These are phyloP conservation scores for Umbelopsis sp. DNA, from an alignment of 371 early-diverging fungal genomes.

Conservation along the genomic window DNA sequence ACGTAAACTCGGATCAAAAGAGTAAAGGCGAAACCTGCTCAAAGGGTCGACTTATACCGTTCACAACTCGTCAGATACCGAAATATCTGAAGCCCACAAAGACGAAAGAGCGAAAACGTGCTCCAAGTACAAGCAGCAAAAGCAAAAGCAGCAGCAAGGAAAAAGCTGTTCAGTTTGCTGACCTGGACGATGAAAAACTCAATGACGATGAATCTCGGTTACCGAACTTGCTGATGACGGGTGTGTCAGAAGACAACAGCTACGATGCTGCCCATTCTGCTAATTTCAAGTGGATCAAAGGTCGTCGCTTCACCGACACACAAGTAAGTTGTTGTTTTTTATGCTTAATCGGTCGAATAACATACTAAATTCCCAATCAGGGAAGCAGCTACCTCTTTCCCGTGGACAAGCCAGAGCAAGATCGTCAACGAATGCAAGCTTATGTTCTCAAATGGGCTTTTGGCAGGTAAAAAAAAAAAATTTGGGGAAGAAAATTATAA, in stretches of 20 bases:
- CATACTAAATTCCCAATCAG: background rate
- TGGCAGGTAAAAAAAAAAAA: slow-evolving; percentile 9
- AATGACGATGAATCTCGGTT: background rate
- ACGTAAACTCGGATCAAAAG: background rate
- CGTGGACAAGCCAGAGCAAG: slow-evolving; percentile 1
- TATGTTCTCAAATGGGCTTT: slow-evolving; percentile 10
- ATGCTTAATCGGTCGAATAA: too few relatives aligned
- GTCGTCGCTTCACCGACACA: slow-evolving; percentile 7
- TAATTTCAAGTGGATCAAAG: slow-evolving; percentile 15
- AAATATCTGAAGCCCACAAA: slow-evolving; percentile 2
- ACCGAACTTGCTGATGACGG: background rate
- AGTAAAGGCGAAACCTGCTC: background rate
- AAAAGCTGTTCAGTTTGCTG: slow-evolving; percentile 6
- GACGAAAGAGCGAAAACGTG: background rate
- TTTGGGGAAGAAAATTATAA: background rate
- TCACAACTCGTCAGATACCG: background rate
- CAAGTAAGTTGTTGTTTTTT: background rate
- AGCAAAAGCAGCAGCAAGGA: background rate
- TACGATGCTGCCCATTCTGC: background rate
- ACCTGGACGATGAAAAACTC: background rate
- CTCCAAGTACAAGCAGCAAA: background rate
- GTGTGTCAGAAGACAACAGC: background rate
- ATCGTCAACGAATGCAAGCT: slow-evolving; percentile 16
- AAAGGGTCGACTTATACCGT: background rate
- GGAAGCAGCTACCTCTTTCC: slow-evolving; percentile 4